A percentile compares a stretch with the other conserved stretches of the same genome.
phyloP scores from a whole-genome alignment of 768 basidiomycete species.

The Tephrocybe sp. region DNA sequence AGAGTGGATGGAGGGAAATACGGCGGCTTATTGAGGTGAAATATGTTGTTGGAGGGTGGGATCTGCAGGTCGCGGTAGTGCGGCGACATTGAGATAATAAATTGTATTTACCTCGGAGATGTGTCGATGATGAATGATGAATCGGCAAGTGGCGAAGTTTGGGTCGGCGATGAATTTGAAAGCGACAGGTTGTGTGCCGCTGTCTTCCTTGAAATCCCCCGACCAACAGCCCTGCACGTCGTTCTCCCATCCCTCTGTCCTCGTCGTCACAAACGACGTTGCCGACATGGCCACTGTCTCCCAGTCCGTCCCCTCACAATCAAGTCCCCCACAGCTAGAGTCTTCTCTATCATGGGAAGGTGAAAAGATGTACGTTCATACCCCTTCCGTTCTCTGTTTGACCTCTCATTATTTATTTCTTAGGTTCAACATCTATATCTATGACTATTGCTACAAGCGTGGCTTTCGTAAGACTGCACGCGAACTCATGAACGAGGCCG shows the following conservation, averaged over 20 bases:
- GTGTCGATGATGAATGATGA: slow-evolving; percentile 8
- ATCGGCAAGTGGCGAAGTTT: slow-evolving; percentile 27
- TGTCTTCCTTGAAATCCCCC: slow-evolving; percentile 18
- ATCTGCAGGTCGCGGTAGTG: slow-evolving; percentile 83
- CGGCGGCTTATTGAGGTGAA: slow-evolving; percentile 78
- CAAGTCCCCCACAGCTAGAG: slow-evolving; percentile 21
- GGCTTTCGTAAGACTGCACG: slow-evolving; percentile 72
- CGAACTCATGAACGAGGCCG: slow-evolving; percentile 66
- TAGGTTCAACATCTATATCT: slow-evolving; percentile 90
- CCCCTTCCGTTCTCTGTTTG: slow-evolving; percentile 17
- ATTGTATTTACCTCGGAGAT: slow-evolving; percentile 11
- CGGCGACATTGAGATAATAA: slow-evolving; percentile 50
- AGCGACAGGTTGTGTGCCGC: slow-evolving; percentile 2
- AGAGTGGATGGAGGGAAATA: slow-evolving; percentile 81
- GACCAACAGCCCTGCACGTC: slow-evolving; percentile 16
- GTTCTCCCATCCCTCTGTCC: slow-evolving; percentile 18
- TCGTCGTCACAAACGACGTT: slow-evolving; percentile 17
- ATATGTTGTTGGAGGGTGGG: slow-evolving; percentile 81
- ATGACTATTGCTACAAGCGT: slow-evolving; percentile 81
- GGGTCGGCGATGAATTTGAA: slow-evolving; percentile 31
- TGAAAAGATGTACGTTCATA: slow-evolving; percentile 81
- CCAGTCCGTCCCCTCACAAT: slow-evolving; percentile 22
- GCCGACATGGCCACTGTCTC: slow-evolving; percentile 26
- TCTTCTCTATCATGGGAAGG: slow-evolving; percentile 69
- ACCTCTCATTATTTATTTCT: background rate